Base-by-base conservation (phyloP, 2,329 filamentous ascomycete species). In the Pyrenophora tritici-repentis region DNA sequence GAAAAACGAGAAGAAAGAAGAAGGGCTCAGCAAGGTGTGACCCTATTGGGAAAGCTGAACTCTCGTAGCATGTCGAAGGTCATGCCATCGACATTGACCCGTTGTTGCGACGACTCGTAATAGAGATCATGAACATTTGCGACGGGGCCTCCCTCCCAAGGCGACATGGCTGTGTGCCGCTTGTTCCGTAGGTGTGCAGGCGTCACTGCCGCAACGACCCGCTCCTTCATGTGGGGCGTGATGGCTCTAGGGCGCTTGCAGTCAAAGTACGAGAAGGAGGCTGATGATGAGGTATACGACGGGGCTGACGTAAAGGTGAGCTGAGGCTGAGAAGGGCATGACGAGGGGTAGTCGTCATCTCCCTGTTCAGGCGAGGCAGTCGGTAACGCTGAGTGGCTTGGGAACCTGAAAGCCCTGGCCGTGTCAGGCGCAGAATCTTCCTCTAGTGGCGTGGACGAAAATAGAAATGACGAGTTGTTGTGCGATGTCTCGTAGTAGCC, bases 1-100 rank as follows among this genome's bases (percentile, higher is more conserved):
- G 44, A 42, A 59, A 57, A 33, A 61, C 42, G 55, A 44, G 49
- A 8, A 26, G 26, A 38, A 24, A 33, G 18, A 42, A 31, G 12
- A 13, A 14, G 10, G 20, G 2, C 53, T 55, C 17, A 71, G 45
- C 63, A 68, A 6, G 67, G 67, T 34, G 68, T 72, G 6, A 51
- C 35, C 41, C 56, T 46, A 12, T 55, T 61, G 1, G 69, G 59
- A 37, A 63, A 54, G 14, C 59, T 51, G 12, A 71, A 62, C 47
- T 71, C 65, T 38, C 61, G 51, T 4, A 71, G 40, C 60, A 73
- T 67, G 43, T 73, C 71, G 39, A 73, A 73, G 0, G 68, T 66
- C 61, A 72, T 62, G 40, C 71, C 71, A 36, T 73, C 70, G 18
- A 73, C 65, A 9, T 61, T 56, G 12, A 73, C 63, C 10, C 67